A percentile compares a stretch with the other conserved stretches of the same genome.
phyloP scores from a whole-genome alignment of 768 basidiomycete genomes.

The Leccinum subgranulosum region DNA sequence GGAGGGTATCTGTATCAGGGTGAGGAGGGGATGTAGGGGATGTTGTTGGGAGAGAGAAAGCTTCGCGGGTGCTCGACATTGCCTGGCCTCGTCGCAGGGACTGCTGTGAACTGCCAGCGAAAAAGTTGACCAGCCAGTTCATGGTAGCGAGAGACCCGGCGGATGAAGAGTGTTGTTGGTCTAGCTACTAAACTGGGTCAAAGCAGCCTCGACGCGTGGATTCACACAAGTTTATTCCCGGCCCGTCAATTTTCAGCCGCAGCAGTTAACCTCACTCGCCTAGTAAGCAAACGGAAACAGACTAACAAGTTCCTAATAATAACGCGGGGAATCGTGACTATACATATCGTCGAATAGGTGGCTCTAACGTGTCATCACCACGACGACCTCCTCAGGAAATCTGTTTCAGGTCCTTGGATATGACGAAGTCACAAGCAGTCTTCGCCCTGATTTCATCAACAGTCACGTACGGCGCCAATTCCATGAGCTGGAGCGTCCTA shows the following conservation, averaged over 20 bases:
- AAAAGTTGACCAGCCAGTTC: constrained; percentile 74
- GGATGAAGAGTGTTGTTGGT: constrained; percentile 3
- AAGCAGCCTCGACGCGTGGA: background rate
- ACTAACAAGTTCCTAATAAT: background rate
- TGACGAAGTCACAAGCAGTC: constrained; percentile 76
- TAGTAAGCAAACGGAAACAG: background rate
- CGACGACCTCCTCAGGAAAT: constrained; percentile 3
- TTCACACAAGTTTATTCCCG: background rate
- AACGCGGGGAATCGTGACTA: background rate
- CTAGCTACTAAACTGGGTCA: constrained; percentile 12
- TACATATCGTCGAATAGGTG: background rate
- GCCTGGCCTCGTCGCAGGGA: constrained; percentile 58
- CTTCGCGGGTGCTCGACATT: constrained; percentile 78
- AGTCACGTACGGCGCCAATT: constrained; percentile 74
- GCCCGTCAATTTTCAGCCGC: constrained; percentile 15
- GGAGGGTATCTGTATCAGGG: constrained; percentile 53
- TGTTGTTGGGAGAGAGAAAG: constrained; percentile 80
- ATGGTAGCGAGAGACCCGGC: constrained; percentile 34
- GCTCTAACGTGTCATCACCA: background rate
- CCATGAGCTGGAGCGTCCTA: constrained; percentile 68
- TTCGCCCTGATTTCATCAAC: constrained; percentile 78
- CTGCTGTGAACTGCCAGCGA: constrained; percentile 49
- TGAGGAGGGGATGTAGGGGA: constrained; percentile 56
- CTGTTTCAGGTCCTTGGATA: constrained; percentile 47
- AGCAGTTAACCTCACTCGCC: constrained; percentile 5